Conservation (phyloP, 495 filamentous ascomycete species). For the Penicillium ucsense region DNA sequence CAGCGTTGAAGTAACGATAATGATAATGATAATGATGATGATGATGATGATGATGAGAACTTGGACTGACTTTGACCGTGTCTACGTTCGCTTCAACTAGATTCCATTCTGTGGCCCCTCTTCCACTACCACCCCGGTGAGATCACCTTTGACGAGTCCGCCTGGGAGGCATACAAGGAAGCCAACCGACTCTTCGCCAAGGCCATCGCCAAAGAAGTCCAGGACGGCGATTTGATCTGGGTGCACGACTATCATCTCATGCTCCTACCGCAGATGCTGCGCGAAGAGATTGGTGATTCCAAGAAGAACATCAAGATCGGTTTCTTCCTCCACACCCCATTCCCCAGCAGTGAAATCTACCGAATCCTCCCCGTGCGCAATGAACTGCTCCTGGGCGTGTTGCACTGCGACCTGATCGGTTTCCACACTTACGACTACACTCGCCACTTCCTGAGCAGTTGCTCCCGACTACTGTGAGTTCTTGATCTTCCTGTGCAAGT, state of each 20-base stretch:
- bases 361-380: conserved; percentile 88
- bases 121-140: conserved; percentile 98
- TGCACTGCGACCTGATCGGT: conserved; percentile 87
- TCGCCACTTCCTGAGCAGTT: conserved; percentile 87
- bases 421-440: conserved; percentile 98
- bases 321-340: conserved; percentile 95
- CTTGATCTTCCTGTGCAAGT: neutral
- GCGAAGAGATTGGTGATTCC: conserved; percentile 64
- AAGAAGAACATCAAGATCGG: conserved; percentile 89
- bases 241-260: conserved; percentile 98
- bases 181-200: conserved; percentile 85
- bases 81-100: conserved; percentile 30
- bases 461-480: conserved; percentile 76
- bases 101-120: conserved; percentile 93
- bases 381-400: conserved; percentile 71
- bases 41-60: no score
- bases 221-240: conserved; percentile 91
- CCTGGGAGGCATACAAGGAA: conserved; percentile 86
- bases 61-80: neutral
- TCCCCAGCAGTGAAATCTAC: conserved; percentile 96
- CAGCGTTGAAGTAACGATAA: no score
- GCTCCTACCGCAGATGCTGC: conserved; percentile 88
- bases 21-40: no score
- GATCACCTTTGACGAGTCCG: conserved; percentile 90
- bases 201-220: conserved; percentile 65